phyloP scores from a whole-genome alignment of 176 grass and related monocot species.

The Melocanna baccifera region DNA sequence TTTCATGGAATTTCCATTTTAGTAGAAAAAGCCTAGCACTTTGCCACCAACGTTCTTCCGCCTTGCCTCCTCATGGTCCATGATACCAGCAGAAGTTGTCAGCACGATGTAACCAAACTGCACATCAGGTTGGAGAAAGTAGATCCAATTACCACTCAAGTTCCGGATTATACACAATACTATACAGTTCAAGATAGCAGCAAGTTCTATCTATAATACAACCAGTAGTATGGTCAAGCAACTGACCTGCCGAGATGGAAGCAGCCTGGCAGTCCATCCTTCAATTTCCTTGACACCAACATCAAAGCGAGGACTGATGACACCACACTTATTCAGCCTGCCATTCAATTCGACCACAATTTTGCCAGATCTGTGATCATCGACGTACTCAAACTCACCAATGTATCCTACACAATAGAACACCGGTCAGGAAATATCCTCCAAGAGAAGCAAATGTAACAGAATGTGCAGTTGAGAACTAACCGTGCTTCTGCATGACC shows the following conservation, averaged over 20 bases:
- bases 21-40: conserved; percentile 69
- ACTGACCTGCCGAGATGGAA: conserved; percentile 59
- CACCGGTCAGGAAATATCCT: not conserved
- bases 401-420: conserved; percentile 47
- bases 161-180: not conserved
- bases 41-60: conserved; percentile 67
- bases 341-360: conserved; percentile 66
- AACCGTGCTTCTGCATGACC: conserved; percentile 80
- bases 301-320: conserved; percentile 68
- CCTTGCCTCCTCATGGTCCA: conserved; percentile 67
- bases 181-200: not conserved
- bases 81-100: conserved; percentile 67
- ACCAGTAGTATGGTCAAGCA: not conserved
- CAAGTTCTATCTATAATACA: not conserved
- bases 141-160: not conserved
- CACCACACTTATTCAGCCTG: conserved; percentile 68
- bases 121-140: not conserved
- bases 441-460: not conserved
- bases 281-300: conserved; percentile 73
- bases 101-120: conserved; percentile 71
- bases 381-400: conserved; percentile 61
- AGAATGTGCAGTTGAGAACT: not conserved
- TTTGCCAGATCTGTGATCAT: conserved; percentile 63
- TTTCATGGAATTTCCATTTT: not conserved
- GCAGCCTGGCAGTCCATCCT: conserved; percentile 57